Percentiles rank a stretch among this genome's conserved stretches.
Conservation (phyloP, 169 alveolate genomes). For the Hammondia hammondi region DNA sequence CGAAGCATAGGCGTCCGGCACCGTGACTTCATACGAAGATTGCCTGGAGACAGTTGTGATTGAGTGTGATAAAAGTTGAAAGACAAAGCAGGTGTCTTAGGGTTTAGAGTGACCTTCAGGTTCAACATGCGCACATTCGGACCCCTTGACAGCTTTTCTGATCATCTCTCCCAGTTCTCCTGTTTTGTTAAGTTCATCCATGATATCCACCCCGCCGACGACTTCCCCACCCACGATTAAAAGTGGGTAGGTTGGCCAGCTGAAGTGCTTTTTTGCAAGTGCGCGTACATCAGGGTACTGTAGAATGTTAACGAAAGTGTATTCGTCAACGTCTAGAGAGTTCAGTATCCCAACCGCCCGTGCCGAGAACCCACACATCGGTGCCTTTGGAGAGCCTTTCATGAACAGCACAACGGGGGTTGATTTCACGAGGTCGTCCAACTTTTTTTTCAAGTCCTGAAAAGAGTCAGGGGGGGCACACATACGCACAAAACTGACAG, state of each 20-base stretch:
- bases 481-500: no score
- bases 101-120: background rate
- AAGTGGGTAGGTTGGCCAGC: constrained; percentile 28
- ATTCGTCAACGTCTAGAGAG: background rate
- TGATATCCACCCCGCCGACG: constrained; percentile 56
- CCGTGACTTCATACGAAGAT: no score
- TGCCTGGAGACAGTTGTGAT: no score
- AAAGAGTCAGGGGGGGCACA: background rate
- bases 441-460: constrained; percentile 29
- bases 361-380: constrained; percentile 83
- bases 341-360: constrained; percentile 32
- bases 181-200: constrained; percentile 34
- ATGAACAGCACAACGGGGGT: constrained; percentile 77
- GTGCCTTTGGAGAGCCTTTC: constrained; percentile 86
- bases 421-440: constrained; percentile 40
- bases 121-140: background rate
- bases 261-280: background rate
- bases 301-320: constrained; percentile 23
- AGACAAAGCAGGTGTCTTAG: background rate
- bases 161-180: constrained; percentile 4
- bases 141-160: background rate
- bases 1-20: no score
- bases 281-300: constrained; percentile 20
- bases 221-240: constrained; percentile 50
- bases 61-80: no score